A percentile compares a stretch with the other conserved stretches of the same genome.
Conservation (phyloP, 2,329 filamentous ascomycete genomes). For the Sarocladiaceae sp. region DNA sequence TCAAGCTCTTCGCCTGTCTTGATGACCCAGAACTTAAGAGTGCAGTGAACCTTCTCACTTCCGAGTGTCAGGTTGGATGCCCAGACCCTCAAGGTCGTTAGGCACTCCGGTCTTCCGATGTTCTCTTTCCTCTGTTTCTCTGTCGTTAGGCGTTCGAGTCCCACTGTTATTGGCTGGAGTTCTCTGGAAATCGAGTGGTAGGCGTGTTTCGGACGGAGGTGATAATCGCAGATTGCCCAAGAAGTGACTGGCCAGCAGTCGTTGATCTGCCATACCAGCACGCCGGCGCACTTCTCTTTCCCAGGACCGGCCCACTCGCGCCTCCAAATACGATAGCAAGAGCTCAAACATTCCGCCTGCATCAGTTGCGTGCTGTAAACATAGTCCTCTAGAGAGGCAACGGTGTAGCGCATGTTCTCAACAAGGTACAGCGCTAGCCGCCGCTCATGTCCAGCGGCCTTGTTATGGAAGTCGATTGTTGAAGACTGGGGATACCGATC, state of each 20-base stretch:
- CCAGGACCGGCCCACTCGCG: slow-evolving; percentile 52
- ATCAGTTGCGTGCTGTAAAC: slow-evolving; percentile 32
- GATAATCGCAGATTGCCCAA: slow-evolving; percentile 48
- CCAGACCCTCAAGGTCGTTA: slow-evolving; percentile 40
- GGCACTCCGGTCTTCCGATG: not conserved
- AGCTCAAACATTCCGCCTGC: slow-evolving; percentile 40
- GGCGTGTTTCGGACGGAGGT: slow-evolving; percentile 56
- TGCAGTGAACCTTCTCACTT: slow-evolving; percentile 44
- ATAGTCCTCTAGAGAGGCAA: slow-evolving; percentile 7
- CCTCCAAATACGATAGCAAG: slow-evolving; percentile 45
- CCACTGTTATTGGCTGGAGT: not conserved
- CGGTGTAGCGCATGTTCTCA: slow-evolving; percentile 55
- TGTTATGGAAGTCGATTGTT: slow-evolving; percentile 74
- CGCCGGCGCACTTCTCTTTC: slow-evolving; percentile 53
- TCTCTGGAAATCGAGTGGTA: slow-evolving; percentile 18
- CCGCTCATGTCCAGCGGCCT: slow-evolving; percentile 67
- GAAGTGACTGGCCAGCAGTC: slow-evolving; percentile 60
- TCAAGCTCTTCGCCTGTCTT: slow-evolving; percentile 51
- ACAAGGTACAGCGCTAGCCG: slow-evolving; percentile 65
- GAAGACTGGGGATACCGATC: slow-evolving; percentile 61
- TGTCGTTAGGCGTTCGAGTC: slow-evolving; percentile 4
- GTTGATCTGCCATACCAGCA: slow-evolving; percentile 58
- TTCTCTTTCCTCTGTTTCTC: slow-evolving; percentile 34
- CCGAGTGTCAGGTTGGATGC: slow-evolving; percentile 51
- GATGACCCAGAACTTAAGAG: slow-evolving; percentile 56